These are phyloP conservation scores for Fusarium pseudograminearum DNA, from an alignment of 2,329 filamentous ascomycete species.

Conservation along the genomic window DNA sequence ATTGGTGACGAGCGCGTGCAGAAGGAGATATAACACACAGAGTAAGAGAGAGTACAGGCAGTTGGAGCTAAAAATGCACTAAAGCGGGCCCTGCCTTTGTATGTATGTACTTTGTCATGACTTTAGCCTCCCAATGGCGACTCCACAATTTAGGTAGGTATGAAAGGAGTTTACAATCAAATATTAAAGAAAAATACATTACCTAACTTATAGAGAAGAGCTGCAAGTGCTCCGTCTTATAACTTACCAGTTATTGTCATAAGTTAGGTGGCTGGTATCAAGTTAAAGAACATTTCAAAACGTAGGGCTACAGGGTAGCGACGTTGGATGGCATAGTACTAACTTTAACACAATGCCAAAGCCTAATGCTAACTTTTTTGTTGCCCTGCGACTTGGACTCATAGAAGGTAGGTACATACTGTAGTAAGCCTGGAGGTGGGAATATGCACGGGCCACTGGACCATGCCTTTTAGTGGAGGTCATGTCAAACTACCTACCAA, in stretches of 20 bases:
- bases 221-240: no score
- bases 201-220: not conserved
- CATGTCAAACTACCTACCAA: not conserved
- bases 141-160: not conserved
- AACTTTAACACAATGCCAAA: no score
- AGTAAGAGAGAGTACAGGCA: not conserved
- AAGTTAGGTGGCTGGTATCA: not conserved
- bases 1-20: slow-evolving; percentile 14
- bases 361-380: no score
- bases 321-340: not conserved
- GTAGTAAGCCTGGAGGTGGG: no score
- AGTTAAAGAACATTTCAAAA: not conserved
- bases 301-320: not conserved
- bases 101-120: not conserved
- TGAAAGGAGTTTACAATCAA: not conserved
- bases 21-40: not conserved
- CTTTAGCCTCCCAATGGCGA: not conserved
- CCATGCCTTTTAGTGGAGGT: slow-evolving; percentile 8
- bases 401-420: no score
- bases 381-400: no score
- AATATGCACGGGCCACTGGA: slow-evolving; percentile 28
- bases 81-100: slow-evolving; percentile 1
- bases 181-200: not conserved
- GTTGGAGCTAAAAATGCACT: not conserved
- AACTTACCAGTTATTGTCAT: no score